Evolutionary conservation across 2,329 filamentous ascomycete species (phyloP).

Genomic region (Sordariomycetes sp.): DNA sequence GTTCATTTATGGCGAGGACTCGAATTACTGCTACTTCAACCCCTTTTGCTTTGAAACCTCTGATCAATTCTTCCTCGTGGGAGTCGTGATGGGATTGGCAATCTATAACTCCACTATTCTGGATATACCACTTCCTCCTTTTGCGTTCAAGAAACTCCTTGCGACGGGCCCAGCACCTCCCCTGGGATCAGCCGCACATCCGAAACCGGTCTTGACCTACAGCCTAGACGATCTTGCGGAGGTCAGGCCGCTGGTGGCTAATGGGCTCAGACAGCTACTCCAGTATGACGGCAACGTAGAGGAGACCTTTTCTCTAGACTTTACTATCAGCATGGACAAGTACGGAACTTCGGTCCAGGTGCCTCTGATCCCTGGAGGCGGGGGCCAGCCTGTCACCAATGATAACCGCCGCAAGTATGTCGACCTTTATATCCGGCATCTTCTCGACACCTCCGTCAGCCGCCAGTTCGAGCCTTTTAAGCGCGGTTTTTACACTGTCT

Average conservation of each 20-base stretch:
- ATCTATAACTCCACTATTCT: slow-evolving; percentile 94
- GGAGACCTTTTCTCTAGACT: slow-evolving; percentile 67
- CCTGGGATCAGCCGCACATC: slow-evolving; percentile 38
- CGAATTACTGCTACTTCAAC: slow-evolving; percentile 86
- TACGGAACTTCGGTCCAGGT: slow-evolving; percentile 57
- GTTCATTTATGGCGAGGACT: slow-evolving; percentile 86
- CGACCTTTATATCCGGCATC: slow-evolving; percentile 66
- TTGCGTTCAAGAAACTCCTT: slow-evolving; percentile 78
- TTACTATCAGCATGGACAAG: slow-evolving; percentile 62
- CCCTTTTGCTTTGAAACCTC: slow-evolving; percentile 80
- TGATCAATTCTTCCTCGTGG: slow-evolving; percentile 83
- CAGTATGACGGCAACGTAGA: slow-evolving; percentile 79
- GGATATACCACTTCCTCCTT: slow-evolving; percentile 76
- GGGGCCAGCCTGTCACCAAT: slow-evolving; percentile 67
- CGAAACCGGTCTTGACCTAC: slow-evolving; percentile 53
- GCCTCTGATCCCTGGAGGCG: slow-evolving; percentile 62
- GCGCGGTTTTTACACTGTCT: slow-evolving; percentile 85
- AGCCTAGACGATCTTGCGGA: slow-evolving; percentile 74
- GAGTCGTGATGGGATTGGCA: slow-evolving; percentile 74
- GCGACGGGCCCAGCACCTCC: slow-evolving; percentile 56
- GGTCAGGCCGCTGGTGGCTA: slow-evolving; percentile 62
- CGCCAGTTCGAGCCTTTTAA: slow-evolving; percentile 91
- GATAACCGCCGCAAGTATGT: slow-evolving; percentile 76
- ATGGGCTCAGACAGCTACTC: slow-evolving; percentile 61
- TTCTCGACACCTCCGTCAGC: slow-evolving; percentile 64